Base-by-base conservation (phyloP, 169 alveolate genomes). In the Cryptosporidium ryanae region DNA sequence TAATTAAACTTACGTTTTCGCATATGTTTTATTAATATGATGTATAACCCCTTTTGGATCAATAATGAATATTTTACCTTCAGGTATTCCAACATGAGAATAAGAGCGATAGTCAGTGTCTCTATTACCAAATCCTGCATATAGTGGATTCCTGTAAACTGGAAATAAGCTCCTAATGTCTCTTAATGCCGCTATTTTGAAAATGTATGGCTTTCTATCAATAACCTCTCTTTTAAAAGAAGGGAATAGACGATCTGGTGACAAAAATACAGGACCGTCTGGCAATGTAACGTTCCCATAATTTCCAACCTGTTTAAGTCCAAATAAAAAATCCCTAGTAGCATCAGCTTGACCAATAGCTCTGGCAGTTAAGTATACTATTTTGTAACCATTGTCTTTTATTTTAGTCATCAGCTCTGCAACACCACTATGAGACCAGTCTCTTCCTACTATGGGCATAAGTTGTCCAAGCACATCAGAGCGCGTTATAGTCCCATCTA, bases 61-160 rank as follows among this genome's bases (percentile, higher is more conserved):
- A 57, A 96, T 94, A 38, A 95, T 95, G 89, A 96, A 96, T 23
- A 96, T 96, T 34, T 95, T 94, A 25, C 95, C 96, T 82, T 95
- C 97, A 1, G 98, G 97, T 17, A 96, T 94, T 3, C 98, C 98
- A 34, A 95, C 98, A 32, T 96, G 95, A 52, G 94, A 93, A 81
- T 96, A 96, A 21, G 97, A 96, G 57, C 98, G 90, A 82, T 94
- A 96, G 81, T 95, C 98, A 38, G 98, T 94, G 55, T 97, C 98
- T 70, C 98, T 95, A 92, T 98, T 98, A 18, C 99, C 99, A 93
- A 98, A 98, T 7, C 99, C 99, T 17, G 99, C 99, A 84, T 94
- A 96, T 91, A 96, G 97, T 17, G 98, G 99, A 81, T 95, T 91
- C 55, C 91, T 90, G 50, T 94, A 94, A 8, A 92, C 90, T 6